Conservation (phyloP, 495 filamentous ascomycete species). For the Penicillium lividum region DNA sequence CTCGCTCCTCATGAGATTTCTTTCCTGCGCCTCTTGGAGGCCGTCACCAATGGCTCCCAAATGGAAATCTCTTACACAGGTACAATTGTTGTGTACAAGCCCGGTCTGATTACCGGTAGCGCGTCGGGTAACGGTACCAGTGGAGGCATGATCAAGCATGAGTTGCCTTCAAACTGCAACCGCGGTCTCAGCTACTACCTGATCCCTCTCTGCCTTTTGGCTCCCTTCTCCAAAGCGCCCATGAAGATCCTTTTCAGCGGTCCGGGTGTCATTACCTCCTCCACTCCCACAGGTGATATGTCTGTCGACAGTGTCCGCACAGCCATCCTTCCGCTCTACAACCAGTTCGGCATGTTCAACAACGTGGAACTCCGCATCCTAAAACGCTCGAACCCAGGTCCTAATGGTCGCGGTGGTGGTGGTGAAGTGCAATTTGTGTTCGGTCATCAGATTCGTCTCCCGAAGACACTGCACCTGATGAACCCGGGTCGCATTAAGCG, state of each 20-base stretch:
- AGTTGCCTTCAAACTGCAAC: slow-evolving; percentile 69
- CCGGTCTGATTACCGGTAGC: slow-evolving; percentile 86
- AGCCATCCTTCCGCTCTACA: slow-evolving; percentile 86
- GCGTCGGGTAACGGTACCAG: slow-evolving; percentile 64
- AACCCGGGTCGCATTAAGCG: slow-evolving; percentile 85
- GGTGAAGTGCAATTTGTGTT: slow-evolving; percentile 92
- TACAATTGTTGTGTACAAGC: slow-evolving; percentile 85
- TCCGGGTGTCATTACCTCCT: slow-evolving; percentile 88
- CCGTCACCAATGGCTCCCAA: slow-evolving; percentile 90
- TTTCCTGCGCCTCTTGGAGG: slow-evolving; percentile 90
- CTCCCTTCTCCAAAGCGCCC: slow-evolving; percentile 87
- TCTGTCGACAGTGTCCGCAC: slow-evolving; percentile 91
- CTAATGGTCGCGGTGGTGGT: slow-evolving; percentile 73
- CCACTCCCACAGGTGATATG: slow-evolving; percentile 78
- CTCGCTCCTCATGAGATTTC: slow-evolving; percentile 91
- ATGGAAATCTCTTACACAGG: slow-evolving; percentile 96
- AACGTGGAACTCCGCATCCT: slow-evolving; percentile 87
- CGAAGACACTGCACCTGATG: slow-evolving; percentile 88
- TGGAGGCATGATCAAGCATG: slow-evolving; percentile 75
- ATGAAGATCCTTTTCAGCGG: slow-evolving; percentile 88
- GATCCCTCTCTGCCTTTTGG: slow-evolving; percentile 82
- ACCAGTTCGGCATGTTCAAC: slow-evolving; percentile 82
- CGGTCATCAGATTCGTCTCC: slow-evolving; percentile 84
- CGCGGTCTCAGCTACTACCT: slow-evolving; percentile 92
- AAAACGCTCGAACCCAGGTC: slow-evolving; percentile 71